Conservation (phyloP, 805 yeast genomes). For the Huiozyma naganishii region DNA sequence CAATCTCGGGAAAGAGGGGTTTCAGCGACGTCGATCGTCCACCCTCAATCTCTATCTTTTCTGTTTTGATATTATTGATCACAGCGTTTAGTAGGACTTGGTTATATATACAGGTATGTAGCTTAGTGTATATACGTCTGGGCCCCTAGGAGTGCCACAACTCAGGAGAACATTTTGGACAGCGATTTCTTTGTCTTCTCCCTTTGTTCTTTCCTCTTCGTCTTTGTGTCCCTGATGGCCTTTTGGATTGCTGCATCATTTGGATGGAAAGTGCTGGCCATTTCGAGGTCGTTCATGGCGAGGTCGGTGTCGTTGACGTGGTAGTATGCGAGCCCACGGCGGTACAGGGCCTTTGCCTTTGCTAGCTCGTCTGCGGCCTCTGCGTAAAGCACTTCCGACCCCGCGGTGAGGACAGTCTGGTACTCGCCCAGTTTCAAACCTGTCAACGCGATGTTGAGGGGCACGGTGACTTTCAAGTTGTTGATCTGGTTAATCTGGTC, state of each 20-base stretch:
- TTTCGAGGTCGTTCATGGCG: slow-evolving; percentile 55
- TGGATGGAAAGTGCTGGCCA: slow-evolving; percentile 56
- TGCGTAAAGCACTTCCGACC: slow-evolving; percentile 56
- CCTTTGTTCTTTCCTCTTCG: slow-evolving; percentile 39
- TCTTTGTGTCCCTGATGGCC: slow-evolving; percentile 52
- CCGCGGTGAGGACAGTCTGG: slow-evolving; percentile 43
- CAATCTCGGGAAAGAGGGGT: too few relatives aligned
- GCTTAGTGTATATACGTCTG: neutral
- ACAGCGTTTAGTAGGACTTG: too few relatives aligned
- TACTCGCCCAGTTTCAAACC: slow-evolving; percentile 54
- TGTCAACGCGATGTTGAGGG: slow-evolving; percentile 64
- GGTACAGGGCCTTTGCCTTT: slow-evolving; percentile 74
- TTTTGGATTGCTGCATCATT: slow-evolving; percentile 59
- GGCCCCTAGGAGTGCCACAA: neutral
- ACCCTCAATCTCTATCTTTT: too few relatives aligned
- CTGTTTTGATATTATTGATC: too few relatives aligned
- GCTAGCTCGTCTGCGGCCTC: slow-evolving; percentile 52
- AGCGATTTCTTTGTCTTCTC: slow-evolving; percentile 66
- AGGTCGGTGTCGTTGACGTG: slow-evolving; percentile 55
- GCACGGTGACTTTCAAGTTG: slow-evolving; percentile 50
- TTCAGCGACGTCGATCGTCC: too few relatives aligned
- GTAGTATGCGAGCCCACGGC: slow-evolving; percentile 71
- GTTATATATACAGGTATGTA: neutral
- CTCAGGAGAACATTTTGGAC: slow-evolving; percentile 47
- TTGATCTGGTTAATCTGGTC: slow-evolving; percentile 41